Conservation (phyloP, 177 flowering plant genomes). For the Telopea speciosissima region DNA sequence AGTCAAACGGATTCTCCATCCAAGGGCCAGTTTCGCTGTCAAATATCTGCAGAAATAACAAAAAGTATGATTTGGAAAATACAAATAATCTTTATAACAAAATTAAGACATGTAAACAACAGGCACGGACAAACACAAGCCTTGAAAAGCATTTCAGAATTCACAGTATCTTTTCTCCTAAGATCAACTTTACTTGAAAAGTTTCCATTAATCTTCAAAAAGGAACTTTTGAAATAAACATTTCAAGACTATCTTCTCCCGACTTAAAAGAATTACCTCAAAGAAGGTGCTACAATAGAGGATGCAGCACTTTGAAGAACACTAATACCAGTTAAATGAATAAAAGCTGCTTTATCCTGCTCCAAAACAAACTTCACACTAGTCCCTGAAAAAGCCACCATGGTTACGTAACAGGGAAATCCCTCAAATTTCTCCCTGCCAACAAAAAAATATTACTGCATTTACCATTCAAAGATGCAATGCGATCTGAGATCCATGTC, state of each 20-base stretch:
- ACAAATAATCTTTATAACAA: no score
- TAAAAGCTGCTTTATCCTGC: constrained; percentile 88
- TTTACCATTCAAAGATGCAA: constrained; percentile 94
- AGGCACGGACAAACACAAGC: not conserved
- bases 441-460: not conserved
- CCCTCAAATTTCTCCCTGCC: not conserved
- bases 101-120: not conserved
- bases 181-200: not conserved
- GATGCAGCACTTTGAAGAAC: constrained; percentile 96
- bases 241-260: not conserved
- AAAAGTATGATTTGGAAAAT: not conserved
- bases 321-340: constrained; percentile 75
- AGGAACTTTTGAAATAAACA: not conserved
- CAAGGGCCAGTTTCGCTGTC: constrained; percentile 81
- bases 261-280: constrained; percentile 52
- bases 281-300: constrained; percentile 86
- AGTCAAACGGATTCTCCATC: constrained; percentile 95
- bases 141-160: no score
- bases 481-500: constrained; percentile 96
- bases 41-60: constrained; percentile 48
- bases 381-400: constrained; percentile 52
- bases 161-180: not conserved
- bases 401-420: constrained; percentile 2
- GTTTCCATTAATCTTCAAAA: not conserved
- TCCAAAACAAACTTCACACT: constrained; percentile 93